phyloP scores from a whole-genome alignment of 164 flowering plant genomes.

The Brasenia schreberi region DNA sequence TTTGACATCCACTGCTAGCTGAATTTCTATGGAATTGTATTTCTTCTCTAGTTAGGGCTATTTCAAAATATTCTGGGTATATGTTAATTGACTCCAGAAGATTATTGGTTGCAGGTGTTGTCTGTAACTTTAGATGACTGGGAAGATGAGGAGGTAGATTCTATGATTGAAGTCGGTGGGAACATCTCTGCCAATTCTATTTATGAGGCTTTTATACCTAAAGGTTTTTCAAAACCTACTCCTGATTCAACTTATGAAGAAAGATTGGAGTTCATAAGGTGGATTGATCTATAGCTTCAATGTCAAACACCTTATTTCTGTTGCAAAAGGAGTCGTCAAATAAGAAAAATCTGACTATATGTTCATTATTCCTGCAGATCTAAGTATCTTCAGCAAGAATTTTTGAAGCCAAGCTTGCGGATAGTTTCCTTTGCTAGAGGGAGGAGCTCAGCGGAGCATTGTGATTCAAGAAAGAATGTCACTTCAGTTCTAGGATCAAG shows the following conservation, averaged over 20 bases:
- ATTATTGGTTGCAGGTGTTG: slow-evolving; percentile 47
- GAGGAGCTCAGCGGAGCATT: slow-evolving; percentile 35
- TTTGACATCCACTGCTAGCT: too few species aligned
- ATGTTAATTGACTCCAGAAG: neutral
- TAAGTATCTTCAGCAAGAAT: slow-evolving; percentile 89
- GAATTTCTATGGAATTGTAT: too few species aligned
- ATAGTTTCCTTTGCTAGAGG: slow-evolving; percentile 39
- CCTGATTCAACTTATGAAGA: slow-evolving; percentile 62
- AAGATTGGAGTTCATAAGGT: slow-evolving; percentile 80
- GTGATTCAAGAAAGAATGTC: slow-evolving; percentile 43
- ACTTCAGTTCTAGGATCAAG: slow-evolving; percentile 42
- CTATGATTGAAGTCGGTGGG: slow-evolving; percentile 96
- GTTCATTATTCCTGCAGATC: slow-evolving; percentile 35
- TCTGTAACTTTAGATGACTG: slow-evolving; percentile 96
- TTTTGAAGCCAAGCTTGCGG: slow-evolving; percentile 91
- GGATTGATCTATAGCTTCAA: neutral
- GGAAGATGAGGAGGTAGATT: slow-evolving; percentile 82
- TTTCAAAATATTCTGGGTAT: neutral
- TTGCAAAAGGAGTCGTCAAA: too few species aligned
- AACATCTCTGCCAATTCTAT: slow-evolving; percentile 87
- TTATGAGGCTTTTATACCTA: slow-evolving; percentile 86
- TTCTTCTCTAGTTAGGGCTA: neutral
- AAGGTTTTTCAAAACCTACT: slow-evolving; percentile 56
- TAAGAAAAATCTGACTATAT: too few species aligned
- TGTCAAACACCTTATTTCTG: neutral